Evolutionary conservation across 768 basidiomycete genomes (phyloP), one percentile per base, ranked within the genome.

Genomic region (Kwoniella sp.): DNA sequence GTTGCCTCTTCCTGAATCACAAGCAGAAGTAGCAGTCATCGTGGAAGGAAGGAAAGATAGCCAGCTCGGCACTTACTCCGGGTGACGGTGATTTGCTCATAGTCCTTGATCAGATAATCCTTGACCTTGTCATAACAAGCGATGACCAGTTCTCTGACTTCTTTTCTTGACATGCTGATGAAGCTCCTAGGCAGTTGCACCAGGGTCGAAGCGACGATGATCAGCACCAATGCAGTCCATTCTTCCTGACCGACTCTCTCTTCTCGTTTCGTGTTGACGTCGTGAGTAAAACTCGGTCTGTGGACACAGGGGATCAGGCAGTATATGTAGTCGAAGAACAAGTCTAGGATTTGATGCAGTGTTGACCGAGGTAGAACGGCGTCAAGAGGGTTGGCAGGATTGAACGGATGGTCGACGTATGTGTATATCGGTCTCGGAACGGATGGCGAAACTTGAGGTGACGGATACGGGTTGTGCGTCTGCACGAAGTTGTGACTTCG

Each of bases 241-340:
- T 94, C 86, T 28, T 92, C 91, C 73, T 94, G 90, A 11, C 61
- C 74, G 34, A 65, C 65, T 22, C 87, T 86, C 75, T 93, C 91
- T 82, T 94, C 93, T 63, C 91, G 82, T 48, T 86, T 86, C 0
- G 87, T 83, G 68, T 89, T 87, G 30, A 96, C 83, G 82, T 93
- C 93, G n/a, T 90, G 89, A 87, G 92, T 89, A 79, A 93, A 93
- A 1, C 90, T 90, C 28, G 91, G 91, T 75, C 90, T 90, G 82
- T 96, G 93, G 50, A 96, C 83, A 79, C 90, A 92, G 4, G 93
- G 93, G 9, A 91, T 94, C 31, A 95, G 85, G 9, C 91, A 90
- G 80, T 93, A 93, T 54, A 94, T 91, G 77, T 91, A 95, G 79
- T 94, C 93, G 77, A 94, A 95, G 83, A 92, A 96, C 13, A 94